Base-by-base conservation (phyloP, 768 basidiomycete genomes). In the Boletus bicolor region DNA sequence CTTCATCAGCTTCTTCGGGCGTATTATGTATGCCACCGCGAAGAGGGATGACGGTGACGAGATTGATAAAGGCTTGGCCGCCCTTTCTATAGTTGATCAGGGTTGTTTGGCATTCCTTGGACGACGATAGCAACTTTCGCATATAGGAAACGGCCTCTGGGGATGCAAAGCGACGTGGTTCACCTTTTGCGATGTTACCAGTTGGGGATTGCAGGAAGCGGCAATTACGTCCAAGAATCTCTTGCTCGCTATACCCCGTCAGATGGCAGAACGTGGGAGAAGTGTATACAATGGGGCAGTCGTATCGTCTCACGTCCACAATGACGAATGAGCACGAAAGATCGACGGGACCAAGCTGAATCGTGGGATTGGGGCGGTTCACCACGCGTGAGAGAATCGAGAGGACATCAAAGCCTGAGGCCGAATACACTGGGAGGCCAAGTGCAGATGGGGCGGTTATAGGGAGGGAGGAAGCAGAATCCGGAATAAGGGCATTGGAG, bases 321-420 rank as follows among this genome's bases (percentile, higher is more conserved):
- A 99, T 89, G 63, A 91, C 81, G 72, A 98, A 99, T n/a, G 87
- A 83, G 68, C 92, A 95, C 7, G 89, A 87, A 56, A 93, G 76
- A 71, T 99, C 96, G 30, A 98, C 91, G 0, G 96, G 93, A 15
- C 97, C 96, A 17, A 98, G 81, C 10, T 77, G 73, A 42, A 98
- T 80, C 55, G 76, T 82, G 1, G 93, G 91, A 63, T 87, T 81
- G 0, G 84, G 83, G 7, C 95, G 81, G 15, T 77, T 80, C 7
- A 81, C 85, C 8, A 98, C 87, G 8, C 91, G 81, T 10, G 88
- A 79, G 28, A 98, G 79, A 43, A 97, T 79, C 30, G 87, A 83
- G 44, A 98, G 76, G 47, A 95, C 78, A 69, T 98, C 96, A 60
- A 97, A 97, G 3, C 96, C 97, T 1, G 91, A 89, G 1, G 85